Conservation (phyloP, 495 filamentous ascomycete genomes). For the Neurospora sp. region DNA sequence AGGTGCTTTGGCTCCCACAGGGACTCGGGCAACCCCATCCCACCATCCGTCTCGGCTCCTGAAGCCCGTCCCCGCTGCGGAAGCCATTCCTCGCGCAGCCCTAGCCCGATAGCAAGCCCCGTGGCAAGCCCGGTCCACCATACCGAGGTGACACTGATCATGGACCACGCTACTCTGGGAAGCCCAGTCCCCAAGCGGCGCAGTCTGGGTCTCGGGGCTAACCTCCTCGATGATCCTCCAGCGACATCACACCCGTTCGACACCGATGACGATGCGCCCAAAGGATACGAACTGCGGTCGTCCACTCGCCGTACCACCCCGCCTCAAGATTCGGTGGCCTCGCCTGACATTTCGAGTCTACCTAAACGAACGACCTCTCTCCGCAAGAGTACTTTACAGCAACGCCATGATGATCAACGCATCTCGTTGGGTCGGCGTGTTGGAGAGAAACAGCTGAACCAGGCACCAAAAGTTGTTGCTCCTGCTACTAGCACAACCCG, state of each 20-base stretch:
- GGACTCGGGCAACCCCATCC: slow-evolving; percentile 59
- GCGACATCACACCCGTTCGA: slow-evolving; percentile 23
- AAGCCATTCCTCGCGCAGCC: neutral
- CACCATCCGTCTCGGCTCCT: slow-evolving; percentile 25
- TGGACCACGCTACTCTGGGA: slow-evolving; percentile 65
- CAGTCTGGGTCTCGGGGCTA: slow-evolving; percentile 55
- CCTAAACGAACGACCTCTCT: slow-evolving; percentile 57
- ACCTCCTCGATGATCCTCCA: slow-evolving; percentile 56
- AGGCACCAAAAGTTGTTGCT: slow-evolving; percentile 36
- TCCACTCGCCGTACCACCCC: slow-evolving; percentile 17
- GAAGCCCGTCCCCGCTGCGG: slow-evolving; percentile 20
- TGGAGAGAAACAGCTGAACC: slow-evolving; percentile 34
- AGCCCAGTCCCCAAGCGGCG: slow-evolving; percentile 82
- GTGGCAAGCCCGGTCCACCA: slow-evolving; percentile 66
- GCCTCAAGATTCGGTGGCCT: slow-evolving; percentile 8
- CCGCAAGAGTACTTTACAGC: slow-evolving; percentile 78
- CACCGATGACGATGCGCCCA: slow-evolving; percentile 34
- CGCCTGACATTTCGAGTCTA: slow-evolving; percentile 6
- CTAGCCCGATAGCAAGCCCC: neutral
- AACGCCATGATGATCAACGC: slow-evolving; percentile 56
- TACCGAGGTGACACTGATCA: slow-evolving; percentile 79
- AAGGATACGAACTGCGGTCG: slow-evolving; percentile 34
- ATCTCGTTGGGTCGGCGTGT: slow-evolving; percentile 45
- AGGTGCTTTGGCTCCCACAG: slow-evolving; percentile 60
- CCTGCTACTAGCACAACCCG: slow-evolving; percentile 31